Percentiles rank a stretch among this genome's conserved stretches.
Conservation (phyloP, 2,329 filamentous ascomycete genomes). For the Penicillium brasilianum region DNA sequence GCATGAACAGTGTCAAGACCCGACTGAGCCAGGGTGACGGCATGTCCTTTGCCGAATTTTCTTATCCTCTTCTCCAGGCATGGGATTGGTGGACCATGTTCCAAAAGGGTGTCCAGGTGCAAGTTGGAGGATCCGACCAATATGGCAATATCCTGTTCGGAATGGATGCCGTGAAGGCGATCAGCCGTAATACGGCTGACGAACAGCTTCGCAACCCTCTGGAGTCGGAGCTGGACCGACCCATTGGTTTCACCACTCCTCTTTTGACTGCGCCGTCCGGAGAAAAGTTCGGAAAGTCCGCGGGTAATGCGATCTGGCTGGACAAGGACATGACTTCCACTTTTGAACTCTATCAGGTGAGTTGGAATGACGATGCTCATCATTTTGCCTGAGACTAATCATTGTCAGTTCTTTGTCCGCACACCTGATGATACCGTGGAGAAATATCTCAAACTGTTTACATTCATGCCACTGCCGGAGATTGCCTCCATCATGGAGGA, state of each 20-base stretch:
- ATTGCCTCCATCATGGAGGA: constrained; percentile 71
- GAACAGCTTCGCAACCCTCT: constrained; percentile 47
- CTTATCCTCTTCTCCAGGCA: constrained; percentile 89
- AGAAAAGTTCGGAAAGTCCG: constrained; percentile 91
- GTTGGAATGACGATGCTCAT: constrained; percentile 15
- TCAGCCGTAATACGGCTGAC: constrained; percentile 57
- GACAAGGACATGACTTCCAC: constrained; percentile 77
- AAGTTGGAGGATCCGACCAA: constrained; percentile 95
- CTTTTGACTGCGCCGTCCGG: constrained; percentile 84
- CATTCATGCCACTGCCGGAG: constrained; percentile 75
- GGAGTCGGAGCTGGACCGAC: constrained; percentile 50
- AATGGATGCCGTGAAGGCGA: constrained; percentile 79
- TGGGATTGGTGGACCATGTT: constrained; percentile 98
- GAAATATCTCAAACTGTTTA: constrained; percentile 83
- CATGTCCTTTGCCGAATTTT: constrained; percentile 92
- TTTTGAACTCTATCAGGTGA: constrained; percentile 81
- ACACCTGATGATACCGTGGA: constrained; percentile 82
- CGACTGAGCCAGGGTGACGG: constrained; percentile 85
- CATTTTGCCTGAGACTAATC: constrained; percentile 24
- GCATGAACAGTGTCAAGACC: constrained; percentile 69
- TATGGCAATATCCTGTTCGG: constrained; percentile 95
- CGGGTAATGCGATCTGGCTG: constrained; percentile 93
- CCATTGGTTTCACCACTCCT: constrained; percentile 88
- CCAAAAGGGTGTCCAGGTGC: constrained; percentile 72
- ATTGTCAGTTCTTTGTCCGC: constrained; percentile 75